phyloP scores from a whole-genome alignment of 2,329 filamentous ascomycete species.

The Periconia sp. region DNA sequence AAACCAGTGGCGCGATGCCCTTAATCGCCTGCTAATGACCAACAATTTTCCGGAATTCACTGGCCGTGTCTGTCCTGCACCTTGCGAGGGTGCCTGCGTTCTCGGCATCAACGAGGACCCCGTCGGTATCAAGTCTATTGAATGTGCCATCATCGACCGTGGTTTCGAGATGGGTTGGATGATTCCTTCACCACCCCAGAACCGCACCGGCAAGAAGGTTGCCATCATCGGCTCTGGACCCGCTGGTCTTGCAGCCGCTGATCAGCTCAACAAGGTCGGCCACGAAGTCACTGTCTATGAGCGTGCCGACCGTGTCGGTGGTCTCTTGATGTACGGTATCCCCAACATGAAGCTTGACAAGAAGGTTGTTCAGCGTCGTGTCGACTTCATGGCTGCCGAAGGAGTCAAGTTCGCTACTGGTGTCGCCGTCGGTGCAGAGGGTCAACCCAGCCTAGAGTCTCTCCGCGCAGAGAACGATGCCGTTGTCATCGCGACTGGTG shows the following conservation, averaged over 20 bases:
- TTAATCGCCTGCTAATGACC: slow-evolving; percentile 91
- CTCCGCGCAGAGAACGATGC: slow-evolving; percentile 79
- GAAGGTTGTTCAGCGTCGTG: slow-evolving; percentile 92
- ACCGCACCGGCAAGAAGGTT: slow-evolving; percentile 85
- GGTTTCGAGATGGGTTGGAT: slow-evolving; percentile 99
- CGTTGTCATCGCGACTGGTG: slow-evolving; percentile 89
- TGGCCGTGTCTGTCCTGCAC: slow-evolving; percentile 93
- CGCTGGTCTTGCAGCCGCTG: slow-evolving; percentile 85
- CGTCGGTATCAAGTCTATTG: slow-evolving; percentile 97
- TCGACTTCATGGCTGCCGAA: slow-evolving; percentile 92
- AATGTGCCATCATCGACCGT: slow-evolving; percentile 96
- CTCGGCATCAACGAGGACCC: slow-evolving; percentile 96
- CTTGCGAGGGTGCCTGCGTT: slow-evolving; percentile 95
- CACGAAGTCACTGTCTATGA: slow-evolving; percentile 91
- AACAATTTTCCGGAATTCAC: slow-evolving; percentile 99
- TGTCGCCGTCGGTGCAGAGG: slow-evolving; percentile 78
- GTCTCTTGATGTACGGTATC: slow-evolving; percentile 97
- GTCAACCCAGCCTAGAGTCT: slow-evolving; percentile 70
- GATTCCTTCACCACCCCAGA: slow-evolving; percentile 78
- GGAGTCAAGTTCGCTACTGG: slow-evolving; percentile 83
- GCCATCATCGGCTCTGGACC: slow-evolving; percentile 92
- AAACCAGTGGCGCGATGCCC: slow-evolving; percentile 86
- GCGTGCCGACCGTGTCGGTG: slow-evolving; percentile 87
- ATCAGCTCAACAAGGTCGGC: slow-evolving; percentile 92
- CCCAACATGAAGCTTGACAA: slow-evolving; percentile 99